phyloP scores from a whole-genome alignment of 768 basidiomycete genomes.

The Dictyophora rubrovolvata region DNA sequence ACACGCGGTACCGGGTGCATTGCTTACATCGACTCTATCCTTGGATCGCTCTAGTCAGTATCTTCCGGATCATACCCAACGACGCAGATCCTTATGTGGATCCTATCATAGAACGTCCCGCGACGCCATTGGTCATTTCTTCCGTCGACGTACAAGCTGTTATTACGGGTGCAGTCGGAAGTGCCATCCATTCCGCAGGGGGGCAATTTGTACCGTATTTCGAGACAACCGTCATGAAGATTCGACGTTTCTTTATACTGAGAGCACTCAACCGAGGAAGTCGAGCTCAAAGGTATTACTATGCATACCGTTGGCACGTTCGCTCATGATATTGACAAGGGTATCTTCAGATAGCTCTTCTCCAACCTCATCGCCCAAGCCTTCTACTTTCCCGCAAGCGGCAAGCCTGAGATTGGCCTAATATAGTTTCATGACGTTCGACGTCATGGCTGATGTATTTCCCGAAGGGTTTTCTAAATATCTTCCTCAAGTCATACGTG shows the following conservation, averaged over 20 bases:
- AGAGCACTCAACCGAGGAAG: constrained; percentile 84
- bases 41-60: constrained; percentile 93
- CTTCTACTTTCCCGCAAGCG: constrained; percentile 79
- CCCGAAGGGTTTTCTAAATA: constrained; percentile 88
- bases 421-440: constrained; percentile 96
- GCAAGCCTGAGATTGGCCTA: constrained; percentile 83
- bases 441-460: constrained; percentile 94
- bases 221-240: constrained; percentile 76
- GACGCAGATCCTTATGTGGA: constrained; percentile 85
- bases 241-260: constrained; percentile 82
- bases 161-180: constrained; percentile 97
- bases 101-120: constrained; percentile 90
- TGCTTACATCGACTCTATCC: no score
- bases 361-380: constrained; percentile 93
- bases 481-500: constrained; percentile 76
- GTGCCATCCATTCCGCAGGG: constrained; percentile 93
- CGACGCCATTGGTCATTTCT: constrained; percentile 75
- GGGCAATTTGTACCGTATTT: constrained; percentile 90
- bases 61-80: constrained; percentile 89
- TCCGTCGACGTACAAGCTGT: constrained; percentile 82
- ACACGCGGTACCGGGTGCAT: no score
- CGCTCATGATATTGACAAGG: constrained; percentile 91
- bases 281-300: constrained; percentile 89
- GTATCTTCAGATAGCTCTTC: constrained; percentile 92
- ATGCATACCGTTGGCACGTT: constrained; percentile 99